These are phyloP conservation scores for Lactifluus hygrophoroides DNA, from an alignment of 768 basidiomycete species.

Conservation along the genomic window DNA sequence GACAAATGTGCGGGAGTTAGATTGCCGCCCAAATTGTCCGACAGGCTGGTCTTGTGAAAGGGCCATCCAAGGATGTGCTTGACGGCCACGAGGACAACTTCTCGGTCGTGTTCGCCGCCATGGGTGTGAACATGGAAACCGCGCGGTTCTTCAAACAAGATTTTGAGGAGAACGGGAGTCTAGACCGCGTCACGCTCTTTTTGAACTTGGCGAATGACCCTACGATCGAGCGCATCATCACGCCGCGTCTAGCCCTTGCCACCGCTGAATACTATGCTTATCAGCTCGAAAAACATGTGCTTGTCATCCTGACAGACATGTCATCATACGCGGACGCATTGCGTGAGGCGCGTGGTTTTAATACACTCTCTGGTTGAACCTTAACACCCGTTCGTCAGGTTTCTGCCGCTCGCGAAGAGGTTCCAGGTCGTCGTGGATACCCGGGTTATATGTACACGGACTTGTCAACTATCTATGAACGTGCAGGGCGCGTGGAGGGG, in stretches of 20 bases:
- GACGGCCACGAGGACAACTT: constrained; percentile 99
- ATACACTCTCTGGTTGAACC: constrained; percentile 14
- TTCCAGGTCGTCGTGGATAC: constrained; percentile 98
- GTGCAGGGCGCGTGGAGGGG: constrained; percentile 95
- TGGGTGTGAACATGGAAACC: constrained; percentile 99
- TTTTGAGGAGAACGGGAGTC: constrained; percentile 96
- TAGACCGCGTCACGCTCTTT: constrained; percentile 97
- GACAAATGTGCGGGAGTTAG: constrained; percentile 32
- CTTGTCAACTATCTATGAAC: constrained; percentile 98
- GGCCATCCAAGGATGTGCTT: constrained; percentile 94
- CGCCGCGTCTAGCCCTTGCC: constrained; percentile 93
- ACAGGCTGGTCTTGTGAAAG: constrained; percentile 94
- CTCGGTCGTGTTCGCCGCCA: constrained; percentile 98
- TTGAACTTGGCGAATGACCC: constrained; percentile 98
- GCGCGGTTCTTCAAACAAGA: constrained; percentile 99
- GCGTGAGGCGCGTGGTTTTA: constrained; percentile 61
- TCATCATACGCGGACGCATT: constrained; percentile 95
- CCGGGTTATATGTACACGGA: constrained; percentile 99
- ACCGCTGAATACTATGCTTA: constrained; percentile 99
- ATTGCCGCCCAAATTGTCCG: constrained; percentile 99
- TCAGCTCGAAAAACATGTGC: constrained; percentile 98
- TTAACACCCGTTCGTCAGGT: constrained; percentile 41
- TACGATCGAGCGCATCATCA: constrained; percentile 99
- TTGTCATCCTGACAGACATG: constrained; percentile 99
- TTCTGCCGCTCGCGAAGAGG: constrained; percentile 97